phyloP scores from a whole-genome alignment of 768 basidiomycete genomes.

The Lentinula lateritia region DNA sequence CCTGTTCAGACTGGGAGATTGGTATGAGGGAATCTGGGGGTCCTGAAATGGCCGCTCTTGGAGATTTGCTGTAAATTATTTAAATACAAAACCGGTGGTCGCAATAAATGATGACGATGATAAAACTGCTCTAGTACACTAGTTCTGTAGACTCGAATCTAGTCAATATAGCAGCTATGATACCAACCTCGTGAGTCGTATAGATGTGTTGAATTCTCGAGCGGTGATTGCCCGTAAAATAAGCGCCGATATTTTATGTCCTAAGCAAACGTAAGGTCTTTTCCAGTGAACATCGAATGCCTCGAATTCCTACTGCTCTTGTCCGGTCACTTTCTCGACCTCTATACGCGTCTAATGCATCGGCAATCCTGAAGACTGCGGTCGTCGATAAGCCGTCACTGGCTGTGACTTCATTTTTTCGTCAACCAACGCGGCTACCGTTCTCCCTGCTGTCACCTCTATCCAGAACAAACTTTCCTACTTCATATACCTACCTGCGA shows the following conservation, averaged over 20 bases:
- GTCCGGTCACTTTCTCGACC: conserved; percentile 1
- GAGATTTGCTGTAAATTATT: conserved; percentile 59
- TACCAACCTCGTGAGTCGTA: too few species aligned
- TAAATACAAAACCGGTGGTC: neutral
- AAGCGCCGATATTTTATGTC: neutral
- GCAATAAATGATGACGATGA: too few species aligned
- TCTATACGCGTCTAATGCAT: neutral
- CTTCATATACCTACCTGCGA: neutral
- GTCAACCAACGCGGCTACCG: neutral
- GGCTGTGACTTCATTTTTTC: neutral
- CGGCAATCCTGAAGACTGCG: neutral
- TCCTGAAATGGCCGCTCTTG: conserved; percentile 76
- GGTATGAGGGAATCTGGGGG: conserved; percentile 85
- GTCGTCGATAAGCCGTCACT: neutral
- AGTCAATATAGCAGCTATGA: too few species aligned
- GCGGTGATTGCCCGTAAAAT: too few species aligned
- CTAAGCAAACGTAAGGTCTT: too few species aligned
- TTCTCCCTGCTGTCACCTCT: neutral
- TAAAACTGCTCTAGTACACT: too few species aligned
- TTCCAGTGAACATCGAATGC: neutral
- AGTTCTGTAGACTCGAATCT: too few species aligned
- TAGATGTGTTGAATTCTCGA: too few species aligned
- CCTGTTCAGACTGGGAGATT: conserved; percentile 81
- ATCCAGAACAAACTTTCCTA: neutral
- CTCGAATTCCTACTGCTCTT: neutral